Conservation (phyloP, 2,329 filamentous ascomycete species). For the Claviceps humidiphila region DNA sequence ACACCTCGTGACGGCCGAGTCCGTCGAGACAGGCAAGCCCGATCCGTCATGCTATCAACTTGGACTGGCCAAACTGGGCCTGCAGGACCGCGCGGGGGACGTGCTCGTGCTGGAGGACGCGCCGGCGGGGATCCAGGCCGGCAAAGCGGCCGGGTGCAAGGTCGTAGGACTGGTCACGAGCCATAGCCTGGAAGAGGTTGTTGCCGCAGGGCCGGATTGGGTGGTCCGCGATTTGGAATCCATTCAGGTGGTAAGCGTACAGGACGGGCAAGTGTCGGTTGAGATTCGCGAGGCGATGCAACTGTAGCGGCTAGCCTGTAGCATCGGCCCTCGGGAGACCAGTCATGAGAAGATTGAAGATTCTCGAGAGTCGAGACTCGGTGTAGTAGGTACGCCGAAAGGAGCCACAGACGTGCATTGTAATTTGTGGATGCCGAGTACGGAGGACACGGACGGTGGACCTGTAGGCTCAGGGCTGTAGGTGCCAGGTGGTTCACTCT, state of each 20-base stretch:
- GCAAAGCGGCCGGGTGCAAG: slow-evolving; percentile 74
- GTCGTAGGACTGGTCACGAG: slow-evolving; percentile 79
- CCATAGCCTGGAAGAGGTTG: slow-evolving; percentile 59
- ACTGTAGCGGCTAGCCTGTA: slow-evolving; percentile 4
- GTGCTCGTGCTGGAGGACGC: slow-evolving; percentile 81
- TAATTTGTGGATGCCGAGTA: too few species aligned
- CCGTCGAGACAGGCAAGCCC: slow-evolving; percentile 62
- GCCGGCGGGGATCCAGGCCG: slow-evolving; percentile 69
- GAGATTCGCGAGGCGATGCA: slow-evolving; percentile 52
- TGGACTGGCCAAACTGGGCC: slow-evolving; percentile 47
- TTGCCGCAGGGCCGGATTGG: slow-evolving; percentile 72
- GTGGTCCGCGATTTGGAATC: slow-evolving; percentile 69
- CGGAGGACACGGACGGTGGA: too few species aligned
- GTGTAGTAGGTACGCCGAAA: too few species aligned
- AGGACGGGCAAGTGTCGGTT: slow-evolving; percentile 48
- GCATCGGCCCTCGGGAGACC: too few species aligned
- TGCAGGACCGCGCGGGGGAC: slow-evolving; percentile 31
- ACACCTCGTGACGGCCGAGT: slow-evolving; percentile 61
- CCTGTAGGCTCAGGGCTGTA: too few species aligned
- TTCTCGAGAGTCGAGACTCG: too few species aligned
- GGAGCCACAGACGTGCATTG: too few species aligned
- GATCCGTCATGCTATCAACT: slow-evolving; percentile 62
- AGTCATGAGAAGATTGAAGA: too few species aligned
- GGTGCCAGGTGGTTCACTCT: too few species aligned
- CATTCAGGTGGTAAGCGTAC: slow-evolving; percentile 47